phyloP scores from a whole-genome alignment of 2,329 filamentous ascomycete species.

The Claviceps digitariae region DNA sequence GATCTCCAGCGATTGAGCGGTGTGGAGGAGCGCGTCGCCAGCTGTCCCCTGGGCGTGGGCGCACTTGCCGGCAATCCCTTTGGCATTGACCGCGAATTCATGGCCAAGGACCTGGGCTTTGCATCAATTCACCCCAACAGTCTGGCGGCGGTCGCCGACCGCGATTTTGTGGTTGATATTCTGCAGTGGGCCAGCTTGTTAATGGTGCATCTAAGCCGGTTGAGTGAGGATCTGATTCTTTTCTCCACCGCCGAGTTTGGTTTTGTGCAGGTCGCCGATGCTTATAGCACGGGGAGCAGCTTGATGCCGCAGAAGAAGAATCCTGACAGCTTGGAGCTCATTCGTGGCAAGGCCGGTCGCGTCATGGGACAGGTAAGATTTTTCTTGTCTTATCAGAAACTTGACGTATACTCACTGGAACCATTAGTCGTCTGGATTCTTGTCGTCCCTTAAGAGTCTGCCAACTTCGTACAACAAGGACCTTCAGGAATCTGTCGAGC shows the following conservation, averaged over 20 bases:
- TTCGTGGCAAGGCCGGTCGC: conserved; percentile 4
- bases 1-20: conserved; percentile 15
- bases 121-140: conserved; percentile 55
- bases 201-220: conserved; percentile 8
- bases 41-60: conserved; percentile 15
- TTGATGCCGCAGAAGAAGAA: conserved; percentile 8
- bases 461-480: conserved; percentile 4
- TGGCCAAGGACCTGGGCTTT: conserved; percentile 53
- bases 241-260: conserved; percentile 2
- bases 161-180: conserved; percentile 60
- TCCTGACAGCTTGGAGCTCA: conserved; percentile 12
- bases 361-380: neutral
- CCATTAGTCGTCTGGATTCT: neutral
- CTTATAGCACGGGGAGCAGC: conserved; percentile 1
- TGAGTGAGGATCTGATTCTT: neutral
- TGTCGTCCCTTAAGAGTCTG: conserved; percentile 2
- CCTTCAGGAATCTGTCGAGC: neutral
- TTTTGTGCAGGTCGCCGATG: conserved; percentile 1
- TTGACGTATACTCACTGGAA: neutral
- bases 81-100: conserved; percentile 17
- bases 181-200: conserved; percentile 23
- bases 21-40: conserved; percentile 12
- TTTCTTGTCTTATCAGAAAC: neutral
- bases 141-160: conserved; percentile 55
- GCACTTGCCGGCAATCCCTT: conserved; percentile 16